Percentiles rank a stretch among this genome's conserved stretches.
These are phyloP conservation scores for Diaporthe citri DNA, from an alignment of 2,329 filamentous ascomycete species.

Conservation along the genomic window DNA sequence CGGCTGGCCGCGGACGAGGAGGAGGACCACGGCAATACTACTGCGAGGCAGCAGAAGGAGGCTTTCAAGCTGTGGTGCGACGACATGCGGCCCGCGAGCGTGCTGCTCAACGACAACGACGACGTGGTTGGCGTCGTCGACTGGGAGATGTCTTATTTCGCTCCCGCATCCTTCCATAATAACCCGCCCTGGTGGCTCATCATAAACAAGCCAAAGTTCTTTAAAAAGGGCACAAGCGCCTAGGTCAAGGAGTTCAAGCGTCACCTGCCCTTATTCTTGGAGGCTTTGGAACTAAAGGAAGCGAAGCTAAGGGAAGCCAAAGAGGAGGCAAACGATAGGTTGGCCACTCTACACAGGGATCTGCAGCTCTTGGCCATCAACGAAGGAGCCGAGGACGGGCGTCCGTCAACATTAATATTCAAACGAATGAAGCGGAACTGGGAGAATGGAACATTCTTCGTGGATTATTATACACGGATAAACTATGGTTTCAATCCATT, in stretches of 20 bases:
- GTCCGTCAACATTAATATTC: neutral
- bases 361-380: neutral
- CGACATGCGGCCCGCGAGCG: slow-evolving; percentile 30
- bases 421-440: slow-evolving; percentile 19
- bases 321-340: neutral
- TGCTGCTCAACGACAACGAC: slow-evolving; percentile 23
- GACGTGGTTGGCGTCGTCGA: slow-evolving; percentile 30
- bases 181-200: slow-evolving; percentile 31
- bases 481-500: slow-evolving; percentile 15
- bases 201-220: neutral
- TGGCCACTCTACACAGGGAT: neutral
- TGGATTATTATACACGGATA: slow-evolving; percentile 19
- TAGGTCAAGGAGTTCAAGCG: slow-evolving; percentile 10
- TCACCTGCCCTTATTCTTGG: neutral
- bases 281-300: slow-evolving; percentile 16
- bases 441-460: slow-evolving; percentile 11
- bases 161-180: neutral
- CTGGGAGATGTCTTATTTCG: slow-evolving; percentile 33
- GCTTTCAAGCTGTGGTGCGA: slow-evolving; percentile 33
- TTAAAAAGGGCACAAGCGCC: neutral
- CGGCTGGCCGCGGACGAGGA: neutral
- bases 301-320: neutral
- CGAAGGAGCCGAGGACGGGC: neutral
- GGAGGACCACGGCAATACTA: neutral
- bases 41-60: neutral